Evolutionary conservation across 2,329 filamentous ascomycete species (phyloP), one percentile per base, ranked within the genome.

Genomic region (Aspergillus sojae): DNA sequence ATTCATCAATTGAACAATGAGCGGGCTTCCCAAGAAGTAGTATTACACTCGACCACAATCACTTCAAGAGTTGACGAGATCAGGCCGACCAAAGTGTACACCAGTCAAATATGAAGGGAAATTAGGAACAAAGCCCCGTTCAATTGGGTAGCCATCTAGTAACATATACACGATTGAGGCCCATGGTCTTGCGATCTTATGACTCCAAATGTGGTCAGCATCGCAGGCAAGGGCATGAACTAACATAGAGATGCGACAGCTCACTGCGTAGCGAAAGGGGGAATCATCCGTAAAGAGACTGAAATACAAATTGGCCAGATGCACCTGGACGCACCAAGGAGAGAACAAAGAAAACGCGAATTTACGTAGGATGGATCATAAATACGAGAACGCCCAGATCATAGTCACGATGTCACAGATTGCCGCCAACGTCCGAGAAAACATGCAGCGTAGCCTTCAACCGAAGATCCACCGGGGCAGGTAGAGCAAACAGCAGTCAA

Each of bases 241-340:
- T 50, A 63, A 62, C 57, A 66, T 34, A 64, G 32, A 34, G 45
- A 48, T 55, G 52, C 28, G 30, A 19, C 52, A 67, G 61, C 58
- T 60, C 65, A 65, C 57, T 61, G 63, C 60, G 57, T 62, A 66
- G 62, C 66, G 66, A 70, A 60, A 71, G 60, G 72, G 72, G 73
- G 71, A 75, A 75, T 74, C 73, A 74, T 73, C 70, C 67, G 64
- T 62, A 60, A 68, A 65, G 53, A 60, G 62, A 63, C 45, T 43
- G 45, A 56, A 68, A 65, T 57, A 64, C 39, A 58, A 66, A 58
- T 56, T 43, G 48, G 46, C 59, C 46, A 60, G 41, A 63, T 60
- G 26, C 45, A 65, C 41, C 55, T 34, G 45, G 54, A 53, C 62
- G 60, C 14, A 46, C 41, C 57, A 62, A 55, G 41, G 48, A 34